Evolutionary conservation across 768 basidiomycete species (phyloP), one percentile per base, ranked within the genome.

Genomic region (Royoungia palumana): DNA sequence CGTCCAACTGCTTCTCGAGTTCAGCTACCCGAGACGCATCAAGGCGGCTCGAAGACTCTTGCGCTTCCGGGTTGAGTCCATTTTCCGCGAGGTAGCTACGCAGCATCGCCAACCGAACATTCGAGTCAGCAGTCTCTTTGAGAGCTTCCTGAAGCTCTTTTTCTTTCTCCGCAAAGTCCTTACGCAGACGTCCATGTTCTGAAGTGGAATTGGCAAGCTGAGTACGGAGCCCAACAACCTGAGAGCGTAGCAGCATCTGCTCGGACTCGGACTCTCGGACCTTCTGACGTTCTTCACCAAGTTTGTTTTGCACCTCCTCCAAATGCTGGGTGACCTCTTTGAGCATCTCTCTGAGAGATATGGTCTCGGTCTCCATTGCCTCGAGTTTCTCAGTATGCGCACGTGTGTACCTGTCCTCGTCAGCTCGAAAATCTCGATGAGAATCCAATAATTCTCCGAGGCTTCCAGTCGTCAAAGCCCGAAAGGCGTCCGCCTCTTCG

Each of bases 401-500:
- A 25, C 87, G 81, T 27, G 77, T 65, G 19, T 82, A 54, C 22
- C 89, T 80, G 56, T 90, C 89, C 62, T 96, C 91, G 60, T 93
- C 92, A 12, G 85, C 80, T 65, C 80, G 82, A 44, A 94, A 75
- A 59, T 91, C 89, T 30, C 85, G 81, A 72, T 95, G 94, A 3
- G 87, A 84, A 63, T 94, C 90, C 39, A 96, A 74, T 17, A 96
- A 75, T 63, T 94, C 82, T 20, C 92, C 93, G 3, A 96, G 78
- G 59, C 85, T 80, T 40, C 85, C 83, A 2, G 91, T 95, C 3
- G 94, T 94, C 44, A 93, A 72, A 19, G 88, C 86, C 46, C 93
- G 77, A 67, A 94, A 83, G 2, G 87, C 82, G 65, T 96, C 94
- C 3, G 93, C 91, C 72, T 97, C 93, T 70, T 94, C 88, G 13